Conservation (phyloP, 2,329 filamentous ascomycete species). For the Endocalyx cinctus region DNA sequence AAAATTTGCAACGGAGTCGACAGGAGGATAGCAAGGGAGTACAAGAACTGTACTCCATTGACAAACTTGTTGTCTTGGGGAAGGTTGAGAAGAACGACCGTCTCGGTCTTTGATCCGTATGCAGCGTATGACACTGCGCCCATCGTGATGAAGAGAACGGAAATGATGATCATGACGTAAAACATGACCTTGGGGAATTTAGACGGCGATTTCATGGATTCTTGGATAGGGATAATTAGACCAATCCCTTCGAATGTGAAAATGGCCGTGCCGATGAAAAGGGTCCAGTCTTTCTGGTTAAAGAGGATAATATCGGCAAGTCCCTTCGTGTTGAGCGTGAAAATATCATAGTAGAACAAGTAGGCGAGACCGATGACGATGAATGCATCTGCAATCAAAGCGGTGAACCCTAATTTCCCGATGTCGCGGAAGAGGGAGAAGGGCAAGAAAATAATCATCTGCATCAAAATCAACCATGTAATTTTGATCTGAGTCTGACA, state of each 20-base stretch:
- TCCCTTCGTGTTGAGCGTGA: conserved; percentile 72
- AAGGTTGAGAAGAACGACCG: conserved; percentile 91
- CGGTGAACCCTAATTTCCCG: conserved; percentile 93
- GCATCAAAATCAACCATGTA: conserved; percentile 85
- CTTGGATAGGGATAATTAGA: conserved; percentile 95
- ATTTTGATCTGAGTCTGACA: conserved; percentile 84
- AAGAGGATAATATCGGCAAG: conserved; percentile 85
- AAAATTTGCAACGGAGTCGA: conserved; percentile 96
- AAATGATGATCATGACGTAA: conserved; percentile 92
- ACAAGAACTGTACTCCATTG: conserved; percentile 93
- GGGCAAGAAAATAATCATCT: conserved; percentile 91
- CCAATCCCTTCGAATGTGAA: conserved; percentile 99
- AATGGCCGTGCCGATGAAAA: conserved; percentile 98
- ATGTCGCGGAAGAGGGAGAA: conserved; percentile 94
- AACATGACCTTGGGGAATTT: conserved; percentile 89
- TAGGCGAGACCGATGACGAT: conserved; percentile 90
- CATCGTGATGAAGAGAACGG: conserved; percentile 82
- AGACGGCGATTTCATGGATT: conserved; percentile 86
- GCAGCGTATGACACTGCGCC: conserved; percentile 93
- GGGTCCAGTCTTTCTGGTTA: conserved; percentile 87
- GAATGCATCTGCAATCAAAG: conserved; percentile 87
- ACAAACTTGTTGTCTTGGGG: conserved; percentile 94
- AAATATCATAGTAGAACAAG: conserved; percentile 90
- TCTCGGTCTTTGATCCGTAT: conserved; percentile 92
- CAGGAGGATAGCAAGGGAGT: conserved; percentile 94